phyloP scores from a whole-genome alignment of 2,329 filamentous ascomycete species.

The Pseudocercospora fuligena region DNA sequence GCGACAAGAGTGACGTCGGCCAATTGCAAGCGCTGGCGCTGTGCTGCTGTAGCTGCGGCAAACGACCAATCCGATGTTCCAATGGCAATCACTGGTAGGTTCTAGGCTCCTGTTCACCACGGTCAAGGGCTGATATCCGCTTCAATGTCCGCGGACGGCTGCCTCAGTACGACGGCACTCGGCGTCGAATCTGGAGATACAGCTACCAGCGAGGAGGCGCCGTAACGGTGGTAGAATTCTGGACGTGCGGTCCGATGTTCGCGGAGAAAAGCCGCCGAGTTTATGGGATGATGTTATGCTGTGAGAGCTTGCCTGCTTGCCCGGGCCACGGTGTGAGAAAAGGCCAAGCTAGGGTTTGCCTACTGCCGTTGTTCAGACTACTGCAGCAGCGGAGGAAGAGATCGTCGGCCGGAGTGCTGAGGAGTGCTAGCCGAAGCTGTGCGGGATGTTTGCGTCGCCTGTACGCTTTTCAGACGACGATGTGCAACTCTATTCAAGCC shows the following conservation, averaged over 20 bases:
- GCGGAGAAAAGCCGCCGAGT: constrained; percentile 26
- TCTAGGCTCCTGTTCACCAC: constrained; percentile 12
- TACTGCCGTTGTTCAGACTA: constrained; percentile 8
- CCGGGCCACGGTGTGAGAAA: constrained; percentile 9
- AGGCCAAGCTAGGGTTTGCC: constrained; percentile 8
- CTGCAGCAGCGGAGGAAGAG: constrained; percentile 18
- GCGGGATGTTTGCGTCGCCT: constrained; percentile 15
- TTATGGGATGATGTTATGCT: constrained; percentile 12
- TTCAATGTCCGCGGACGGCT: neutral
- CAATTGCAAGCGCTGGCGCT: constrained; percentile 20
- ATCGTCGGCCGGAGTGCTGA: constrained; percentile 17
- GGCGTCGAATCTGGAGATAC: neutral
- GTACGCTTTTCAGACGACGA: constrained; percentile 17
- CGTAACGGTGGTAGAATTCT: constrained; percentile 28
- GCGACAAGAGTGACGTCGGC: constrained; percentile 17
- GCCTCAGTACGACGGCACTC: neutral
- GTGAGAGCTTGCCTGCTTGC: constrained; percentile 15
- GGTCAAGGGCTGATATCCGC: constrained; percentile 4
- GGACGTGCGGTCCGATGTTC: constrained; percentile 26
- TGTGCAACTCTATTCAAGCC: constrained; percentile 20
- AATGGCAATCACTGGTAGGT: constrained; percentile 18
- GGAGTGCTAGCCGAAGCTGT: constrained; percentile 13
- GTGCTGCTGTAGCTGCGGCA: constrained; percentile 23
- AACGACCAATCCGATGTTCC: constrained; percentile 18
- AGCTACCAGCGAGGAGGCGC: constrained; percentile 25